Base-by-base conservation (phyloP, 2,329 filamentous ascomycete species). In the Penicillium sp. region DNA sequence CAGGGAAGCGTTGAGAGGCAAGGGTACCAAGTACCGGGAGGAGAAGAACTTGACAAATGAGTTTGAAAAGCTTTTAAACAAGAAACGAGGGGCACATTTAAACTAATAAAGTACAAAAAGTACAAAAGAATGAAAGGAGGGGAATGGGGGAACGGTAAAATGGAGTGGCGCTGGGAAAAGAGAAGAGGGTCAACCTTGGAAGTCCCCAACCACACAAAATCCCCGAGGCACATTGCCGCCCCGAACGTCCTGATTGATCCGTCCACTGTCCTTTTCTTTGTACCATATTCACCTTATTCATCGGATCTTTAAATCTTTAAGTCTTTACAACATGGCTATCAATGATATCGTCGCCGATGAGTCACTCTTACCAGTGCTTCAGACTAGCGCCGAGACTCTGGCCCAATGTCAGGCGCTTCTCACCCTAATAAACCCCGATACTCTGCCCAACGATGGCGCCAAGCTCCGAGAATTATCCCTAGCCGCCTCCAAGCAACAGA, bases 401-500 rank as follows among this genome's bases (percentile, higher is more conserved):
- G 78, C 85, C 48, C 88, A 92, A 74, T 89, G 89, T 54, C 80
- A 89, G 61, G 78, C 79, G 26, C 74, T 83, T 43, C 72, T 83
- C 45, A 67, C 77, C 39, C 81, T 92, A 55, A 79, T 90, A 44
- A 76, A 80, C 48, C 78, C 80, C 46, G 73, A 79, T 44, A 69
- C 72, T 46, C 48, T 67, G 13, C 61, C 65, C 6, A 72, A 78
- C 35, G 67, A 77, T 22, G 74, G 78, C 8, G 78, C 78, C 37
- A 66, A 76, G 22, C 74, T 78, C 9, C 79, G 82, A 34, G 78
- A 80, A 24, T 69, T 79, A 40, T 81, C 83, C 63, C 75, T 83
- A 29, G 82, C 85, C 56, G 80, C 90, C 31, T 87, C 87, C 8
- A 88, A 86, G 69, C 85, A 90, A 69, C 90, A 95, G 72, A 95